These are phyloP conservation scores for Penicillium sp. DNA, from an alignment of 2,329 filamentous ascomycete genomes.

Conservation along the genomic window DNA sequence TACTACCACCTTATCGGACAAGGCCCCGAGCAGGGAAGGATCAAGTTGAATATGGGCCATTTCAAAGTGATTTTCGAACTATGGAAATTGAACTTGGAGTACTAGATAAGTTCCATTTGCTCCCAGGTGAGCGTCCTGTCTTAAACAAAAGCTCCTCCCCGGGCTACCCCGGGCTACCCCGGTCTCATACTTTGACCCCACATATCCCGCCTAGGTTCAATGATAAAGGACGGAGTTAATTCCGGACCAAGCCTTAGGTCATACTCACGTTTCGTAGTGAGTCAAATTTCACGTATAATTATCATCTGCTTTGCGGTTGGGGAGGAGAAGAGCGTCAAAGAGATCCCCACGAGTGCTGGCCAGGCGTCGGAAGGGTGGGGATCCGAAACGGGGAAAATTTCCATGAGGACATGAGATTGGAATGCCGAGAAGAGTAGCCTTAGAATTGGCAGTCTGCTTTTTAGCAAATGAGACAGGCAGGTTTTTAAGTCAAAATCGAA, in stretches of 20 bases:
- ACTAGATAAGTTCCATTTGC: neutral
- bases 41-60: constrained; percentile 25
- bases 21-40: constrained; percentile 18
- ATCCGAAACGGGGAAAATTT: too few relatives aligned
- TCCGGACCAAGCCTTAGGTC: neutral
- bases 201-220: neutral
- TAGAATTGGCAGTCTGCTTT: too few relatives aligned
- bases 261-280: neutral
- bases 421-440: too few relatives aligned
- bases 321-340: too few relatives aligned
- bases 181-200: constrained; percentile 13
- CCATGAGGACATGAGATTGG: too few relatives aligned
- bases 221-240: neutral
- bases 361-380: too few relatives aligned
- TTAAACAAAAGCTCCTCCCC: constrained; percentile 11
- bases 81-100: too few relatives aligned
- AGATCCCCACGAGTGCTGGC: too few relatives aligned
- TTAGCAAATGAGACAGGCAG: too few relatives aligned
- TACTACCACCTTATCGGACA: constrained; percentile 49
- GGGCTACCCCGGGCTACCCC: constrained; percentile 5
- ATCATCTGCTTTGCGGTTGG: too few relatives aligned
- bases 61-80: neutral
- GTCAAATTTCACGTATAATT: too few relatives aligned
- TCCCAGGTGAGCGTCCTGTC: neutral
- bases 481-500: neutral